phyloP scores from a whole-genome alignment of 805 yeast genomes.

The Candida ficus region DNA sequence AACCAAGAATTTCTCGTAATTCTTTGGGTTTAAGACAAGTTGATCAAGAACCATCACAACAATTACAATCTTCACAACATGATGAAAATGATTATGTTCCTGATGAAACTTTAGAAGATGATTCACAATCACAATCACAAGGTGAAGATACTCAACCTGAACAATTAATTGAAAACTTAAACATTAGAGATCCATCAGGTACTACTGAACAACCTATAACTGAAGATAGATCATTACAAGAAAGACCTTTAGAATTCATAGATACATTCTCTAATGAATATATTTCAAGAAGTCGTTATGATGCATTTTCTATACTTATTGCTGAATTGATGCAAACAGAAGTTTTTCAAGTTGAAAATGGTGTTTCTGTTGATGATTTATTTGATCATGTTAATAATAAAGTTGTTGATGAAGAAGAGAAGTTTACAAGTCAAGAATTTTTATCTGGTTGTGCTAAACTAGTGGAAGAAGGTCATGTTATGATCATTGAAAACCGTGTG shows the following conservation, averaged over 20 bases:
- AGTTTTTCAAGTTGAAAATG: slow-evolving; percentile 40
- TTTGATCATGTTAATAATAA: slow-evolving; percentile 37
- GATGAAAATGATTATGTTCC: slow-evolving; percentile 16
- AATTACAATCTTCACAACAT: slow-evolving; percentile 12
- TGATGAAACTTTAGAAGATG: slow-evolving; percentile 4
- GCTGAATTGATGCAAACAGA: slow-evolving; percentile 43
- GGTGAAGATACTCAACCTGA: slow-evolving; percentile 7
- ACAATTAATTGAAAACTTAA: slow-evolving; percentile 4
- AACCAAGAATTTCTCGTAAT: slow-evolving; percentile 3
- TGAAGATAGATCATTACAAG: neutral
- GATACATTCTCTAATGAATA: neutral
- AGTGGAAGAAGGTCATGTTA: slow-evolving; percentile 40
- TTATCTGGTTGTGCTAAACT: slow-evolving; percentile 37
- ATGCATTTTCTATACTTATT: slow-evolving; percentile 39
- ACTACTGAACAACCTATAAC: slow-evolving; percentile 1
- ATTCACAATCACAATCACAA: slow-evolving; percentile 3
- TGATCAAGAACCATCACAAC: no score
- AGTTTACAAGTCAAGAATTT: slow-evolving; percentile 39
- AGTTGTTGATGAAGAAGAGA: slow-evolving; percentile 42
- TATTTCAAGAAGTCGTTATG: slow-evolving; percentile 47
- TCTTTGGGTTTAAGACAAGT: slow-evolving; percentile 3
- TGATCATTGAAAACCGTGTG: slow-evolving; percentile 40
- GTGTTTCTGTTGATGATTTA: slow-evolving; percentile 34
- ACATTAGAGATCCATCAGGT: neutral
- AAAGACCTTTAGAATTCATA: slow-evolving; percentile 22